Base-by-base conservation (phyloP, 352 stramenopile species). In the Phytophthora sp. region DNA sequence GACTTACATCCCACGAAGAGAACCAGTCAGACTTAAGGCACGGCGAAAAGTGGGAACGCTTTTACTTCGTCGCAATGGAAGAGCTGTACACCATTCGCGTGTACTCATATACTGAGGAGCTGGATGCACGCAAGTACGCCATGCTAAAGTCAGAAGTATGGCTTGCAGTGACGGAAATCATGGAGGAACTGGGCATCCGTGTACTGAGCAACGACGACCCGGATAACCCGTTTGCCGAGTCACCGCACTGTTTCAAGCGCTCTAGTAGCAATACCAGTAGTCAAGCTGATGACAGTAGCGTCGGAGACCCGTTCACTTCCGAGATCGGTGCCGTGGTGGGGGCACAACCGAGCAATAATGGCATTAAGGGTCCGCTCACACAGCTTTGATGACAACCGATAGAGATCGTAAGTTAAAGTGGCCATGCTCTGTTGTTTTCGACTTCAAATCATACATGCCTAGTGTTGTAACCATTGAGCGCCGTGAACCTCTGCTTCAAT, bases 61-160 rank as follows among this genome's bases (percentile, higher is more conserved):
- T 94, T 51, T 93, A 78, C 62, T 96, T 94, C 51, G 88, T 96
- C 4, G 84, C 84, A 5, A 95, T 96, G 88, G 88, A 96, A 46
- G 77, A 92, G 45, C 72, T 96, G 5, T 96, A 87, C 48, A 69
- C 77, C 15, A 85, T 95, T 59, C 84, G 84, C 7, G 69, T 96
- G n/a, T 96, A 93, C 62, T 92, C 84, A 27, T 96, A 94, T 66
- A 92, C 85, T 6, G 86, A 96, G 48, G 88, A 96, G 55, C 67
- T 96, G 27, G 88, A 95, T 54, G 72, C 84, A 26, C 84, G 87
- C 39, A 96, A 96, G 56, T 93, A 94, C 64, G 84, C 88, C 26
- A 92, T 96, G 84, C 89, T 96, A 48, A 89, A 91, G 49, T 94
- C 86, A 23, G 88, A 96, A 66, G 88, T 96, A 1, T 96, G 88